Conservation (phyloP, 306 rosid species). For the Neltuma alba region DNA sequence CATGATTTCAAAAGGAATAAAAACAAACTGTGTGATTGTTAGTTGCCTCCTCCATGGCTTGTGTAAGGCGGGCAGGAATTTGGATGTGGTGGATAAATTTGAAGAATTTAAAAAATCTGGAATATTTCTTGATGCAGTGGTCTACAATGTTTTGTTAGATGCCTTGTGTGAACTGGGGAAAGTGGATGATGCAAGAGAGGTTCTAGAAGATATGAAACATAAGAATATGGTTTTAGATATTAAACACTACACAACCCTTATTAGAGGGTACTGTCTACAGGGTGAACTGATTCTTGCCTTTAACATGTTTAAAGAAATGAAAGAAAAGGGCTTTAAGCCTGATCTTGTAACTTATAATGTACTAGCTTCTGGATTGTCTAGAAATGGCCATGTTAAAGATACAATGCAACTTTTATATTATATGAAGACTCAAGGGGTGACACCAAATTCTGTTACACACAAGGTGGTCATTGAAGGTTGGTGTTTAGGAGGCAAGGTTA, state of each 20-base stretch:
- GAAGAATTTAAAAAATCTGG: conserved; percentile 50
- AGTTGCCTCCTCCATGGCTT: conserved; percentile 73
- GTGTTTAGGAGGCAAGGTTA: conserved; percentile 63
- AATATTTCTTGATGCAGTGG: conserved; percentile 62
- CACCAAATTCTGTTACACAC: conserved; percentile 57
- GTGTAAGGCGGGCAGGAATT: conserved; percentile 58
- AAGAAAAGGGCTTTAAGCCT: conserved; percentile 61
- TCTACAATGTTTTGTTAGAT: conserved; percentile 63
- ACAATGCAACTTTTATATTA: conserved; percentile 48
- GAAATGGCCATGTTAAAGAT: conserved; percentile 51
- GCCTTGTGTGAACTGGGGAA: conserved; percentile 71
- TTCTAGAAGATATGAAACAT: conserved; percentile 65
- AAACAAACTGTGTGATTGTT: conserved; percentile 65
- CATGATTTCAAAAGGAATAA: conserved; percentile 70
- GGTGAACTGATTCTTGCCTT: conserved; percentile 51
- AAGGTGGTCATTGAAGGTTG: conserved; percentile 69
- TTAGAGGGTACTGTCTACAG: conserved; percentile 60
- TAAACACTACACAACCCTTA: conserved; percentile 78
- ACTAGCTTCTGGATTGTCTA: conserved; percentile 66
- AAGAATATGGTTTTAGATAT: conserved; percentile 56
- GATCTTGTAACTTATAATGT: conserved; percentile 72
- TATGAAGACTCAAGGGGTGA: conserved; percentile 62
- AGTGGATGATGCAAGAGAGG: conserved; percentile 64
- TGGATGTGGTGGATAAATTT: conserved; percentile 57
- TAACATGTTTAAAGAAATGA: conserved; percentile 56